Percentiles rank a stretch among this genome's conserved stretches.
Conservation (phyloP, 805 yeast species). For the Saccharomycopsis selenospora region DNA sequence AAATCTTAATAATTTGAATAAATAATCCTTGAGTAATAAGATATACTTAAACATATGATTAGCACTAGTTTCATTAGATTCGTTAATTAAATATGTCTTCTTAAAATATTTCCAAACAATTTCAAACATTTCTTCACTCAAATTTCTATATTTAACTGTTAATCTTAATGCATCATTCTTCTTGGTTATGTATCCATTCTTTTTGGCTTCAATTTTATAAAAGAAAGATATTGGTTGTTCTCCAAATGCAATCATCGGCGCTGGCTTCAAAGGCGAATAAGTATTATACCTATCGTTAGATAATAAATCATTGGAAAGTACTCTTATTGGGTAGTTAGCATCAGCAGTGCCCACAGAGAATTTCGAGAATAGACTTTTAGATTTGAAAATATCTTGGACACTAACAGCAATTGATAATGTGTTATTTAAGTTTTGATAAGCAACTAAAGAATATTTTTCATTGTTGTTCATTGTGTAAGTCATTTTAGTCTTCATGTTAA, state of each 20-base stretch:
- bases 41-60: conserved; percentile 23
- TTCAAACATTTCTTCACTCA: conserved; percentile 38
- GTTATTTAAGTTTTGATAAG: conserved; percentile 37
- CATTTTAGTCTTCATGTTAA: conserved; percentile 16
- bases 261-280: conserved; percentile 27
- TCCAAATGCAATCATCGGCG: conserved; percentile 44
- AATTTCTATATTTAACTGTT: conserved; percentile 38
- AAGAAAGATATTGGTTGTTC: conserved; percentile 66
- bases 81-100: conserved; percentile 16
- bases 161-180: conserved; percentile 36
- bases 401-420: conserved; percentile 60
- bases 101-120: conserved; percentile 25
- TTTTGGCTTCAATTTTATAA: conserved; percentile 39
- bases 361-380: conserved; percentile 50
- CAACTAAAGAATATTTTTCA: conserved; percentile 11
- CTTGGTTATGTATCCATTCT: conserved; percentile 21
- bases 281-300: conserved; percentile 31
- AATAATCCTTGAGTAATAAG: conserved; percentile 25
- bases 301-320: conserved; percentile 37
- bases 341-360: conserved; percentile 61
- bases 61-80: conserved; percentile 10
- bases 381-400: conserved; percentile 70
- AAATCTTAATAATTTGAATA: conserved; percentile 25
- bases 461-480: conserved; percentile 6
- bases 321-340: conserved; percentile 44